phyloP scores from a whole-genome alignment of 257 asterid genomes.

The Osmanthus fragrans region DNA sequence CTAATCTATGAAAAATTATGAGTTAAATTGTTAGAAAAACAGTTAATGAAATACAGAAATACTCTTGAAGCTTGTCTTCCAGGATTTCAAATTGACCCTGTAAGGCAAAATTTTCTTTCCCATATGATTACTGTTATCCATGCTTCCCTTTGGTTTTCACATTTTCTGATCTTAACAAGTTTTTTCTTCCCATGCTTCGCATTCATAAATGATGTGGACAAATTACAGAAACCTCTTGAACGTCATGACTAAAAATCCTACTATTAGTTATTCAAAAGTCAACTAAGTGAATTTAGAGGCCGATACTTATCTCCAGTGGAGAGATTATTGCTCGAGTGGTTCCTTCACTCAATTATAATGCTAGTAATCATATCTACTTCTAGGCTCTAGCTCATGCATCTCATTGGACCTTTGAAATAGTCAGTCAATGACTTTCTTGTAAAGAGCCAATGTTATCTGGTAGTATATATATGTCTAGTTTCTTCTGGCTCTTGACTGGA shows the following conservation, averaged over 20 bases:
- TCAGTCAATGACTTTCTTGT: too few relatives aligned
- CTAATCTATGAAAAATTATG: too few relatives aligned
- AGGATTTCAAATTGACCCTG: background rate
- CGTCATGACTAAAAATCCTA: background rate
- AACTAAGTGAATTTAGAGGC: background rate
- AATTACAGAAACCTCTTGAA: background rate
- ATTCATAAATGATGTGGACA: background rate
- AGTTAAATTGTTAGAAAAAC: too few relatives aligned
- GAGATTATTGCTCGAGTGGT: background rate
- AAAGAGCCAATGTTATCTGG: too few relatives aligned
- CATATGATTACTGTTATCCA: background rate
- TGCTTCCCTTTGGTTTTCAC: background rate
- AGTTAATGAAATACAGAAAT: too few relatives aligned
- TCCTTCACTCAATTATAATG: background rate
- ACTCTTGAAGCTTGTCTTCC: background rate
- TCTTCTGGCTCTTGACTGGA: too few relatives aligned
- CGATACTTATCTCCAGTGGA: background rate
- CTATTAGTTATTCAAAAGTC: background rate
- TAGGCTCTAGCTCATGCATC: background rate
- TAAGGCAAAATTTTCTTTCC: too few relatives aligned
- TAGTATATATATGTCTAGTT: too few relatives aligned
- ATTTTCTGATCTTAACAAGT: background rate
- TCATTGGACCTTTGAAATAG: background rate
- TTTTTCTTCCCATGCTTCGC: background rate
- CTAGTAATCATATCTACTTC: background rate